phyloP scores from a whole-genome alignment of 345 rosid genomes.

The Diplotaxis tenuifolia region DNA sequence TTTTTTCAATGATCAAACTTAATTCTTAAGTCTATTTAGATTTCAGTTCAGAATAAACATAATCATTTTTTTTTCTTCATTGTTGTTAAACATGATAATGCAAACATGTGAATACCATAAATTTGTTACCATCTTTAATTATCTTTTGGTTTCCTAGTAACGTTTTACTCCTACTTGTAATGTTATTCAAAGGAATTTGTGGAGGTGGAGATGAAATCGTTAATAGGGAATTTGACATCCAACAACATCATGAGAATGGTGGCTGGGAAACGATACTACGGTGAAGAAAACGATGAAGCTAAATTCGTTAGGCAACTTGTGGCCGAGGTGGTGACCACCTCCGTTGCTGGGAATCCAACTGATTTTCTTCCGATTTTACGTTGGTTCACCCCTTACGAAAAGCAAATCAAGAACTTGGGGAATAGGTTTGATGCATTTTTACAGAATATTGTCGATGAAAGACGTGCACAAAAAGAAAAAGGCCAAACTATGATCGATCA shows the following conservation, averaged over 20 bases:
- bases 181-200: too few relatives aligned
- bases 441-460: constrained; percentile 51
- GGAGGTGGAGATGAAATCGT: constrained; percentile 45
- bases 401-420: constrained; percentile 18
- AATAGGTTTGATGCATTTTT: constrained; percentile 37
- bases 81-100: not conserved
- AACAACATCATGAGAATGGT: too few relatives aligned
- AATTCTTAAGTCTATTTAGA: too few relatives aligned
- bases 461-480: constrained; percentile 14
- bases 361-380: constrained; percentile 49
- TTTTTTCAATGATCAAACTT: too few relatives aligned
- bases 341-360: constrained; percentile 35
- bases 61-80: too few relatives aligned
- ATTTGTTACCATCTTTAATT: too few relatives aligned
- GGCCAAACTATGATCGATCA: constrained; percentile 46
- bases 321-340: constrained; percentile 22
- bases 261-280: constrained; percentile 42
- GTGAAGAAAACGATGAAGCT: constrained; percentile 34
- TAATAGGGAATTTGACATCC: too few relatives aligned
- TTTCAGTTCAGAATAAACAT: too few relatives aligned
- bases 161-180: too few relatives aligned
- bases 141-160: too few relatives aligned
- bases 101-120: too few relatives aligned
- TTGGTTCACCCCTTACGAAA: constrained; percentile 38
- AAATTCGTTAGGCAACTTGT: constrained; percentile 40